Percentiles rank a stretch among this genome's conserved stretches.
phyloP scores from a whole-genome alignment of 164 flowering plant species.

The Annona cherimola region DNA sequence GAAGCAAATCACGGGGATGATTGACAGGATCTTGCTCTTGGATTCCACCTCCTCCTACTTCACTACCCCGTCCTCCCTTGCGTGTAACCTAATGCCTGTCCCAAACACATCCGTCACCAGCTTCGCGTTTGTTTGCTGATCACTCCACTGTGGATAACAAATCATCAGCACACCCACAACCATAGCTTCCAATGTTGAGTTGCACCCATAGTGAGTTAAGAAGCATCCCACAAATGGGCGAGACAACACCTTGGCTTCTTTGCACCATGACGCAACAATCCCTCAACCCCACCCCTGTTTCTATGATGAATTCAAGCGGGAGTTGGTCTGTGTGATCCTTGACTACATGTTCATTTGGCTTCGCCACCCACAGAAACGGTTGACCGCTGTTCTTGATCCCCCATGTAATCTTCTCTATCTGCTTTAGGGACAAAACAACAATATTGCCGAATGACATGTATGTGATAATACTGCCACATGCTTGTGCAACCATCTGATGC shows the following conservation, averaged over 20 bases:
- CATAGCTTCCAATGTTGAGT: constrained; percentile 55
- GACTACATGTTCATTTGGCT: constrained; percentile 17
- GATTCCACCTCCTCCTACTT: constrained; percentile 52
- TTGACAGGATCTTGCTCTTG: too few species aligned
- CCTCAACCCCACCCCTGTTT: constrained; percentile 44
- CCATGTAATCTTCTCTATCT: constrained; percentile 50
- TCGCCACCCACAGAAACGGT: constrained; percentile 57
- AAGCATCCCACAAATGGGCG: constrained; percentile 57
- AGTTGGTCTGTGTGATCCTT: constrained; percentile 2
- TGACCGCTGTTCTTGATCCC: constrained; percentile 38
- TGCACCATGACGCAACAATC: constrained; percentile 49
- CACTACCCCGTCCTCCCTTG: constrained; percentile 28
- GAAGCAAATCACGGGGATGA: too few species aligned
- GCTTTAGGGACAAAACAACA: constrained; percentile 31
- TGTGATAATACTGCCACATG: constrained; percentile 35
- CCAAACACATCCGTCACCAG: constrained; percentile 46
- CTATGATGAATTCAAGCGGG: constrained; percentile 42
- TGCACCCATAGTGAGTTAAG: constrained; percentile 78
- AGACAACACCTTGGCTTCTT: constrained; percentile 49
- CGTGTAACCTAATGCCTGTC: constrained; percentile 37
- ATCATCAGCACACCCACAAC: constrained; percentile 48
- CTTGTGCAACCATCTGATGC: constrained; percentile 46
- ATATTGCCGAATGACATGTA: constrained; percentile 61
- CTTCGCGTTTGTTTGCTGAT: constrained; percentile 59
- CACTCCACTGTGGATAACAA: constrained; percentile 60